Conservation (phyloP, 306 rosid genomes). For the Vigna reflexopilosa region DNA sequence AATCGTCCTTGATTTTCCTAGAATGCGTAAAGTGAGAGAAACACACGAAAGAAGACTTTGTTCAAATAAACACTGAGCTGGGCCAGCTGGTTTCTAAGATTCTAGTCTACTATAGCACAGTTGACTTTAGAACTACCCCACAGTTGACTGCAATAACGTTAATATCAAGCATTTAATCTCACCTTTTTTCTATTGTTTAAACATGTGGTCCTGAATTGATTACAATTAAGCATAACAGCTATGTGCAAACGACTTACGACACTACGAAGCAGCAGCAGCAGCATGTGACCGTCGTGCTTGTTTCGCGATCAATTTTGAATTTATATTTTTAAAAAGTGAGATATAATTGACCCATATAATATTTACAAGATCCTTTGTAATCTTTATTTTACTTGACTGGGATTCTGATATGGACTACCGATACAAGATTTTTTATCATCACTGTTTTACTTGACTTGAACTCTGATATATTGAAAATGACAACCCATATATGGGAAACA, state of each 20-base stretch:
- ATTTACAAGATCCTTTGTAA: neutral
- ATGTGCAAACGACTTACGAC: neutral
- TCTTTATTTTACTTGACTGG: neutral
- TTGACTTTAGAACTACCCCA: slow-evolving; percentile 19
- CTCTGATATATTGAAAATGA: too few species aligned
- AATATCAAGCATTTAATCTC: slow-evolving; percentile 21
- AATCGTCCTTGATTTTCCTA: neutral
- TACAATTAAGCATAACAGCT: neutral
- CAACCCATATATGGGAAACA: neutral
- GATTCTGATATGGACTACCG: neutral
- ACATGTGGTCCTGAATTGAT: slow-evolving; percentile 1
- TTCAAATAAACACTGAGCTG: slow-evolving; percentile 18
- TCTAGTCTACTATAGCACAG: neutral
- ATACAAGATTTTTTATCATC: neutral
- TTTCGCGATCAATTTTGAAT: neutral
- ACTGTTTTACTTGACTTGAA: slow-evolving; percentile 9
- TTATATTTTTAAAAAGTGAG: neutral
- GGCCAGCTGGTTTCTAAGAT: slow-evolving; percentile 16
- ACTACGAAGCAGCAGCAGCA: neutral
- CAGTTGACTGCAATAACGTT: slow-evolving; percentile 33
- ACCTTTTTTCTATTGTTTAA: slow-evolving; percentile 2
- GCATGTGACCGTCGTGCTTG: slow-evolving; percentile 1
- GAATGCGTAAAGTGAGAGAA: slow-evolving; percentile 8
- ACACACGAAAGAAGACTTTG: neutral
- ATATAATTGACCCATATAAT: neutral